Evolutionary conservation across 192 early-diverging fungal genomes (phyloP), one percentile per base, ranked within the genome.

Genomic region (Coemansia biformis): DNA sequence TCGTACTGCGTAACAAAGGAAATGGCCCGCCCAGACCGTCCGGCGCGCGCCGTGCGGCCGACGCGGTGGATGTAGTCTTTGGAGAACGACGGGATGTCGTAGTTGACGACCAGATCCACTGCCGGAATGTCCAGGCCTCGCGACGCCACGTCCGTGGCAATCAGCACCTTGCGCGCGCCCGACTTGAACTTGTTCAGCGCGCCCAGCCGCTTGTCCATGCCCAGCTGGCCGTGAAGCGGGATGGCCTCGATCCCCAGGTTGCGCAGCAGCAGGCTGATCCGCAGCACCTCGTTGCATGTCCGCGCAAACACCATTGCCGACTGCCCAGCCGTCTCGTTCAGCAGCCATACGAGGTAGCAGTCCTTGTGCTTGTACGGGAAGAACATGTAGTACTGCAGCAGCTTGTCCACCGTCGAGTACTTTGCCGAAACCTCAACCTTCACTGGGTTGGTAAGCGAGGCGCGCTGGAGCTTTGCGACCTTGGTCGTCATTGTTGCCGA

Each of bases 401-500:
- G 75, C 5, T 91, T 95, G 8, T 84, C 75, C 11, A 95, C 95
- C 0, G 95, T 98, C 38, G 90, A 89, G 76, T 95, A 98, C 77
- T 96, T 96, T 46, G 86, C 84, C 18, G 91, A 87, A n/a, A 98
- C 92, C 63, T 94, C 90, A 16, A 98, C 73, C 60, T 92, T 94
- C 36, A 95, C 93, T 8, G 95, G 95, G 46, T 94, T 86, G 21
- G 77, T 74, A 32, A 98, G 82, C 55, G 89, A 92, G 45, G 87
- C 87, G 59, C 88, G 67, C 59, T 92, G 95, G 38, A 98, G 81
- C 70, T 98, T 98, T 37, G 92, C 92, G 6, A 98, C 95, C 60
- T 96, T 96, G 21, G 85, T 93, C 1, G 95, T 98, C 95, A 98
- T 96, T 0, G 95, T 98, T 6, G 95, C 95, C 7, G 93, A 96